A percentile compares a stretch with the other conserved stretches of the same genome.
These are phyloP conservation scores for Stephania japonica DNA, from an alignment of 164 flowering plant genomes.

Conservation along the genomic window DNA sequence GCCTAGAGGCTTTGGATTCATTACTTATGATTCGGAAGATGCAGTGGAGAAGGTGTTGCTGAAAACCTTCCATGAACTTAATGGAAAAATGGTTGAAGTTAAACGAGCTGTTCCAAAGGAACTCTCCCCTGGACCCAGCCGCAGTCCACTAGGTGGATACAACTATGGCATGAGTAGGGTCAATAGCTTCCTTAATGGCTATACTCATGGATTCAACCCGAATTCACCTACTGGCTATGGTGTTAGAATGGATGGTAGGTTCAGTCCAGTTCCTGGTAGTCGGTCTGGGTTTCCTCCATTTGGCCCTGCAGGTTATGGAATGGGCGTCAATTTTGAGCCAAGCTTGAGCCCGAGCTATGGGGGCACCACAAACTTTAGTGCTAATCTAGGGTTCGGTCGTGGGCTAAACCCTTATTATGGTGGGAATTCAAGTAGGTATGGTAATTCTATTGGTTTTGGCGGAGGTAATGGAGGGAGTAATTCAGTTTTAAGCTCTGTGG, in stretches of 20 bases:
- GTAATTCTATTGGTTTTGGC: constrained; percentile 37
- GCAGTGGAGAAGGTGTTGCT: constrained; percentile 70
- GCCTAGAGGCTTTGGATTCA: constrained; percentile 92
- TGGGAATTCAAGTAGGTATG: constrained; percentile 41
- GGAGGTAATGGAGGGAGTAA: constrained; percentile 39
- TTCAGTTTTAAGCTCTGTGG: constrained; percentile 34
- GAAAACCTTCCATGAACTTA: constrained; percentile 77
- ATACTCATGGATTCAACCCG: constrained; percentile 51
- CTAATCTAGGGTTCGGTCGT: constrained; percentile 46
- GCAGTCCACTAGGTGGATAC: constrained; percentile 44
- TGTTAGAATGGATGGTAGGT: constrained; percentile 62
- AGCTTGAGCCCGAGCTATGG: constrained; percentile 46
- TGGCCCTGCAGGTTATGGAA: constrained; percentile 44
- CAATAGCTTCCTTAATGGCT: constrained; percentile 53
- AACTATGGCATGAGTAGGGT: constrained; percentile 49
- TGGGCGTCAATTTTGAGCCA: constrained; percentile 54
- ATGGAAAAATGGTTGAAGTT: constrained; percentile 90
- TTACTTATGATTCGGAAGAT: constrained; percentile 85
- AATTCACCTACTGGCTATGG: constrained; percentile 51
- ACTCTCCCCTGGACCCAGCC: constrained; percentile 60
- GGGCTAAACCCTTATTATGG: constrained; percentile 39
- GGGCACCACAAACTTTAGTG: constrained; percentile 28
- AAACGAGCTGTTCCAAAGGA: constrained; percentile 89
- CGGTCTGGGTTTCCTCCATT: constrained; percentile 59
- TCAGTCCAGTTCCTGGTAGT: constrained; percentile 52